Evolutionary conservation across 2,329 filamentous ascomycete genomes (phyloP).

Genomic region (Pseudocercospora pini-densiflorae): DNA sequence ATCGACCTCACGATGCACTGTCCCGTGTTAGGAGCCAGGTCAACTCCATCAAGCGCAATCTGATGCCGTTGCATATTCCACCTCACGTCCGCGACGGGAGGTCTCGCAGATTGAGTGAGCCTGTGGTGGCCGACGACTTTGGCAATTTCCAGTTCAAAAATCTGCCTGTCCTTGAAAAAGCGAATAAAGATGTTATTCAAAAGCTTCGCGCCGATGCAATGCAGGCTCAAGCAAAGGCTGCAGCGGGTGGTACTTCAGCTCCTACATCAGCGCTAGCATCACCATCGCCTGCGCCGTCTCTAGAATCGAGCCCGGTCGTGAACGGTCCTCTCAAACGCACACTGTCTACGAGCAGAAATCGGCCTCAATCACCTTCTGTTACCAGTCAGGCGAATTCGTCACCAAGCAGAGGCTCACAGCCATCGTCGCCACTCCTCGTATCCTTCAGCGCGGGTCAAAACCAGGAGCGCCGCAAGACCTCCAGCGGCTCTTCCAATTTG

Average conservation of each 20-base stretch:
- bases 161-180: slow-evolving; percentile 91
- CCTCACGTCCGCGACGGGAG: slow-evolving; percentile 93
- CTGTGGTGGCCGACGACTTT: slow-evolving; percentile 87
- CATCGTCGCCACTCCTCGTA: slow-evolving; percentile 89
- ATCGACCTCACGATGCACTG: slow-evolving; percentile 91
- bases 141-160: slow-evolving; percentile 98
- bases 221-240: slow-evolving; percentile 64
- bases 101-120: slow-evolving; percentile 86
- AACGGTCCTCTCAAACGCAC: slow-evolving; percentile 80
- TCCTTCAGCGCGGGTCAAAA: slow-evolving; percentile 89
- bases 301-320: slow-evolving; percentile 85
- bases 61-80: slow-evolving; percentile 96
- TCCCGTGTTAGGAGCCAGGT: slow-evolving; percentile 87
- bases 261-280: slow-evolving; percentile 51
- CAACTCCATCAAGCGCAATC: slow-evolving; percentile 80
- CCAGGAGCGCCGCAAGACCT: slow-evolving; percentile 86
- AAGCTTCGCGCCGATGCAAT: slow-evolving; percentile 91
- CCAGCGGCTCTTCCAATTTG: slow-evolving; percentile 82
- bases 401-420: slow-evolving; percentile 81
- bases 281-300: slow-evolving; percentile 64
- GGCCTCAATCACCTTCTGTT: slow-evolving; percentile 85
- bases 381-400: slow-evolving; percentile 82
- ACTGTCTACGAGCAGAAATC: slow-evolving; percentile 81
- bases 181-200: slow-evolving; percentile 98
- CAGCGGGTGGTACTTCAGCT: slow-evolving; percentile 46